Evolutionary conservation across 106 monocot species (phyloP), one percentile per base, ranked within the genome.

Genomic region (Vanilla planifolia): DNA sequence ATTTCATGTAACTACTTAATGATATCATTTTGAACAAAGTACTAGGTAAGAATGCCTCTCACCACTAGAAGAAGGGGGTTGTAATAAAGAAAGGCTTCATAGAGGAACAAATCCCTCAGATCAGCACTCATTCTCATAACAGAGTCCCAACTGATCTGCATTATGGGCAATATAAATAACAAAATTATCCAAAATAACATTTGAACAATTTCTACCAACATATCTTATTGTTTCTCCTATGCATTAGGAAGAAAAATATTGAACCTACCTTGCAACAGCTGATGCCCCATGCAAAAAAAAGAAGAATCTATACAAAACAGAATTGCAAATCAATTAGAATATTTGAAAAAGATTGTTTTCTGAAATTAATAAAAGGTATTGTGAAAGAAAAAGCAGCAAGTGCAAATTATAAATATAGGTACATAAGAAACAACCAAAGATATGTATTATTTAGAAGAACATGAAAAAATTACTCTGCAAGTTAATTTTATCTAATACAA

Each of bases 21-120:
- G 15, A 15, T 35, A 43, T 10, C 33, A 37, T 46, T 45, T 47
- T 44, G 29, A 42, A 56, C 15, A 59, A 8, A 48, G 2, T 11
- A 30, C 21, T 30, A 47, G 7, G 40, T 26, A 13, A 69, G n/a
- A 59, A 55, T 30, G 23, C 48, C 22, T 72, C 95, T 65, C 46
- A 90, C 95, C 67, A 86, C 69, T 64, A 95, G 89, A 51, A 95
- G 84, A 64, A 95, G 89, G 64, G 95, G 95, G 45, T 95, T 95
- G 53, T 84, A 90, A 69, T 95, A 95, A 56, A 95, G 73, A 61
- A 95, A 95, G 34, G 76, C 86, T 68, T 95, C 95, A 30, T 95
- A 95, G 33, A 95, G 73, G 86, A 95, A 95, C 48, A 95, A 74
- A 84, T 89, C 78, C 59, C 78, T 75, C 43, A 86, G 80, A 60